Conservation (phyloP, 805 yeast genomes). For the Barnettozyma botsteinii region DNA sequence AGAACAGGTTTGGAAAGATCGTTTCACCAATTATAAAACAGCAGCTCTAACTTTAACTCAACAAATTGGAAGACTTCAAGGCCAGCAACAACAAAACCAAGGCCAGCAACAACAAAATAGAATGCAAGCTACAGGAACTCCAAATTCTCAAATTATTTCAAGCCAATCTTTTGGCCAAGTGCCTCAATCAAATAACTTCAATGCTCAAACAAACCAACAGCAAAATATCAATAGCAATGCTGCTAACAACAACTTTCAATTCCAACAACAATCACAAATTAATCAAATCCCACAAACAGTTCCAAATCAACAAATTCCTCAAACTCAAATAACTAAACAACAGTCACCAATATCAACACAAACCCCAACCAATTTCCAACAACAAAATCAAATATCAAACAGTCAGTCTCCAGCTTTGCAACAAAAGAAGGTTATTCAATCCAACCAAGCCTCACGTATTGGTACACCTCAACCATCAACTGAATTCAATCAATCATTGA, state of each 20-base stretch:
- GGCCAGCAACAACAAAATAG: constrained; percentile 13
- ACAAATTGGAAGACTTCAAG: constrained; percentile 9
- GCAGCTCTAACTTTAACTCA: constrained; percentile 33
- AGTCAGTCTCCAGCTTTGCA: constrained; percentile 13
- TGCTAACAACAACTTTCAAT: constrained; percentile 5
- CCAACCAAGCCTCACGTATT: constrained; percentile 14
- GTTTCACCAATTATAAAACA: constrained; percentile 44
- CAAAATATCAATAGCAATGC: not conserved
- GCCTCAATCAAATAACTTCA: constrained; percentile 2
- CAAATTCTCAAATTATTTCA: constrained; percentile 5
- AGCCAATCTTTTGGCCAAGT: constrained; percentile 2
- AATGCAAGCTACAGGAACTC: constrained; percentile 8
- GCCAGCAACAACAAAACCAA: constrained; percentile 19
- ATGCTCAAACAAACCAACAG: constrained; percentile 7
- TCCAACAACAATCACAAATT: constrained; percentile 5
- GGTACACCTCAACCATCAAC: constrained; percentile 20
- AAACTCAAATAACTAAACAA: constrained; percentile 12
- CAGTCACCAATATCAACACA: constrained; percentile 15
- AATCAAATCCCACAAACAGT: not conserved
- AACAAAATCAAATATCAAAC: constrained; percentile 12
- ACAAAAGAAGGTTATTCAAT: constrained; percentile 15
- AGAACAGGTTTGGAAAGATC: constrained; percentile 40
- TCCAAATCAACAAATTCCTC: constrained; percentile 5
- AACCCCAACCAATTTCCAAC: constrained; percentile 5
- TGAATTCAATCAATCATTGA: constrained; percentile 7